Evolutionary conservation across 805 yeast species (phyloP).

Genomic region (Clavispora vitiphila): DNA sequence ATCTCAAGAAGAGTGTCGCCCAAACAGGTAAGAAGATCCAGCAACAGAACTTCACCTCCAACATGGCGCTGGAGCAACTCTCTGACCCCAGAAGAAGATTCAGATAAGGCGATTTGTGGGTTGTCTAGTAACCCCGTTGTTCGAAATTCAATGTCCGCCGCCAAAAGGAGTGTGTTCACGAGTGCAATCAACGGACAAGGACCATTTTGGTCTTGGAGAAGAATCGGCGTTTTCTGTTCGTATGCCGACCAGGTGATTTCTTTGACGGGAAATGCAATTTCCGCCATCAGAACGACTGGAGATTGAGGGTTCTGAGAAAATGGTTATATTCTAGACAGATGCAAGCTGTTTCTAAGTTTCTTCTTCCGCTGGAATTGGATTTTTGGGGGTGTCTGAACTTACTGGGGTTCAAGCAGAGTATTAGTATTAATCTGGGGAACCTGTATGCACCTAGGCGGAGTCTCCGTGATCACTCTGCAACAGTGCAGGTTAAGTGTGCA

Average conservation of each 20-base stretch:
- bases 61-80: slow-evolving; percentile 3
- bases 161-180: slow-evolving; percentile 60
- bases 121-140: slow-evolving; percentile 3
- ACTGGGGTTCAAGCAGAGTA: no score
- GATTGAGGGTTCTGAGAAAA: no score
- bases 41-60: slow-evolving; percentile 15
- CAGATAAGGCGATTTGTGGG: not conserved
- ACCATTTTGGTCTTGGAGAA: slow-evolving; percentile 77
- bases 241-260: slow-evolving; percentile 31
- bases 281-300: no score
- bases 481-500: not conserved
- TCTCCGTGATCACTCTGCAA: not conserved
- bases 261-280: slow-evolving; percentile 17
- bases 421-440: not conserved
- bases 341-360: no score
- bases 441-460: not conserved
- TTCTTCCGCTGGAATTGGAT: no score
- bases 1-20: slow-evolving; percentile 38
- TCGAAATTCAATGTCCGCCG: slow-evolving; percentile 30
- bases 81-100: slow-evolving; percentile 1
- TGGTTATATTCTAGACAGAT: no score
- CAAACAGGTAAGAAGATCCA: slow-evolving; percentile 43
- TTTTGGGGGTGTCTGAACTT: no score
- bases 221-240: slow-evolving; percentile 44
- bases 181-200: slow-evolving; percentile 86